phyloP scores from a whole-genome alignment of 306 rosid species.

The Astragalus glycyphyllos region DNA sequence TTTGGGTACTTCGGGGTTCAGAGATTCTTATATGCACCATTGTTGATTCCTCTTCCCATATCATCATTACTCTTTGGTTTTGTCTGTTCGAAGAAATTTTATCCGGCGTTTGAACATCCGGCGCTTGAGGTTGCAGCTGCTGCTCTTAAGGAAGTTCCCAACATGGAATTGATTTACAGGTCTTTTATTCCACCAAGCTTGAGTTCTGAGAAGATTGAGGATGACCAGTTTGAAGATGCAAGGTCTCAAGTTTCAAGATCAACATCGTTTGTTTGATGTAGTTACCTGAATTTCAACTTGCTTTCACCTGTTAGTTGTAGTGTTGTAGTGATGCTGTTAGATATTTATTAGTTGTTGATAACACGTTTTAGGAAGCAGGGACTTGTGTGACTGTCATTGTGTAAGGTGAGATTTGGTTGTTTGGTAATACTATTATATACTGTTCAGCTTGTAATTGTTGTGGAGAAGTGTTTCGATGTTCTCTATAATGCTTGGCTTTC shows the following conservation, averaged over 20 bases:
- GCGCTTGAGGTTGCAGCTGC: slow-evolving; percentile 70
- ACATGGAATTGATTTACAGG: slow-evolving; percentile 71
- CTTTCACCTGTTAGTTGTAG: slow-evolving; percentile 31
- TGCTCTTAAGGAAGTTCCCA: slow-evolving; percentile 62
- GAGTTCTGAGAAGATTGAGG: slow-evolving; percentile 70
- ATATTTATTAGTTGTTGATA: slow-evolving; percentile 49
- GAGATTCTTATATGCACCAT: slow-evolving; percentile 56
- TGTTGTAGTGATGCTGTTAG: slow-evolving; percentile 33
- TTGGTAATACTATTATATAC: slow-evolving; percentile 17
- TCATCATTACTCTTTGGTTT: slow-evolving; percentile 59
- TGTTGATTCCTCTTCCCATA: slow-evolving; percentile 70
- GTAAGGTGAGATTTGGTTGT: slow-evolving; percentile 37
- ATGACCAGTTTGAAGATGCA: slow-evolving; percentile 77
- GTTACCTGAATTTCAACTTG: slow-evolving; percentile 25
- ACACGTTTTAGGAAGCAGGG: slow-evolving; percentile 44
- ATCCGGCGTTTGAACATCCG: slow-evolving; percentile 55
- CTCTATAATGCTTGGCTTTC: slow-evolving; percentile 7
- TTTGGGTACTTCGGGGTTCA: slow-evolving; percentile 73
- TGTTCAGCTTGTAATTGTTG: slow-evolving; percentile 29
- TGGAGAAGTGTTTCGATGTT: slow-evolving; percentile 19
- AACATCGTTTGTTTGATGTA: slow-evolving; percentile 55
- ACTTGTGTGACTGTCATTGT: slow-evolving; percentile 26
- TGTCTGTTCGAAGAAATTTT: slow-evolving; percentile 68
- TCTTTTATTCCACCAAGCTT: slow-evolving; percentile 79
- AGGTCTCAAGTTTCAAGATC: slow-evolving; percentile 68